These are phyloP conservation scores for Aspergillus bertholletiae DNA, from an alignment of 495 filamentous ascomycete species.

Conservation along the genomic window DNA sequence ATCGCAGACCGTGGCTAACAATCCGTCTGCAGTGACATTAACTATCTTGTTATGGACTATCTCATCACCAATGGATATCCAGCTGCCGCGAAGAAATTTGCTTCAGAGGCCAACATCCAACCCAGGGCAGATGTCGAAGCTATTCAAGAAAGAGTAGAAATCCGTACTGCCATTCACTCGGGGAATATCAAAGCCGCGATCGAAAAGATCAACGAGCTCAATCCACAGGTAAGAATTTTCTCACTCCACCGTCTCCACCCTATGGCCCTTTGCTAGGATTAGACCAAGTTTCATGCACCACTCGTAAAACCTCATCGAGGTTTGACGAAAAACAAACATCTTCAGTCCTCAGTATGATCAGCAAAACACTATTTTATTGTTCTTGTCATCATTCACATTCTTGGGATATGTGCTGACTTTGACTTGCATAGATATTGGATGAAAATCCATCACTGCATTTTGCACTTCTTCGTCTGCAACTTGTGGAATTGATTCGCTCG, in stretches of 20 bases:
- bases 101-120: constrained; percentile 84
- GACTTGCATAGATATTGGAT: constrained; percentile 74
- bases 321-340: constrained; percentile 94
- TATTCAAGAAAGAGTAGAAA: constrained; percentile 74
- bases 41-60: constrained; percentile 94
- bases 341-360: constrained; percentile 96
- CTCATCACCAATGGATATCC: constrained; percentile 94
- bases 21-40: constrained; percentile 72
- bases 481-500: constrained; percentile 86
- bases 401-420: constrained; percentile 26
- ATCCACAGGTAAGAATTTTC: constrained; percentile 72
- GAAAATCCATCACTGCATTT: constrained; percentile 83
- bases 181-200: constrained; percentile 85
- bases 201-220: constrained; percentile 80
- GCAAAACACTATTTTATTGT: constrained; percentile 23
- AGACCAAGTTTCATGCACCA: constrained; percentile 99
- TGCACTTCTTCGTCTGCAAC: constrained; percentile 80
- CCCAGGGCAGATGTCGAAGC: constrained; percentile 64
- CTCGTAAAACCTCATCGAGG: constrained; percentile 76
- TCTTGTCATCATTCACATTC: constrained; percentile 10
- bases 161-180: constrained; percentile 73
- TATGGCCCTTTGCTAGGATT: constrained; percentile 71
- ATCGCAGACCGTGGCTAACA: constrained; percentile 29
- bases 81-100: constrained; percentile 89
- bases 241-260: constrained; percentile 6